phyloP scores from a whole-genome alignment of 2,329 filamentous ascomycete species.

The Claviceps sp. region DNA sequence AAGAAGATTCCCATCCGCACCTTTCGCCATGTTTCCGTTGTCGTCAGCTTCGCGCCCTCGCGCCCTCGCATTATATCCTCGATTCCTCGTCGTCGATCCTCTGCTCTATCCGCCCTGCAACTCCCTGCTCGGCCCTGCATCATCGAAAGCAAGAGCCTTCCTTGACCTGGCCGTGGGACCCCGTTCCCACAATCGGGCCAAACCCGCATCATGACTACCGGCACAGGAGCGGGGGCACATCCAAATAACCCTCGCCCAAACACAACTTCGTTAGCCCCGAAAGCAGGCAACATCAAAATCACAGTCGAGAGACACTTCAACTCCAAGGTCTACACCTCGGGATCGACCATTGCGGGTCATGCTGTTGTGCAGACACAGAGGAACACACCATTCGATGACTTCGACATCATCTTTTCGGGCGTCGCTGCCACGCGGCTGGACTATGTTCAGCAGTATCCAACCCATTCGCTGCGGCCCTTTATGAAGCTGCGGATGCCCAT shows the following conservation, averaged over 20 bases:
- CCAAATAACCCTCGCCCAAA: background rate
- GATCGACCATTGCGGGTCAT: constrained; percentile 35
- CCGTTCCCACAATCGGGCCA: background rate
- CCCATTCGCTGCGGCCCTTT: constrained; percentile 37
- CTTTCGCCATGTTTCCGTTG: background rate
- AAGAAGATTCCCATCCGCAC: constrained; percentile 7
- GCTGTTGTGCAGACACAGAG: constrained; percentile 31
- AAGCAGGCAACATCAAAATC: constrained; percentile 25
- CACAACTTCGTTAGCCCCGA: background rate
- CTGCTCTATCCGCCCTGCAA: background rate
- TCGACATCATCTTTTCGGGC: constrained; percentile 41
- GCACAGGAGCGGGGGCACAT: background rate
- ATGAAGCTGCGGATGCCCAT: constrained; percentile 44
- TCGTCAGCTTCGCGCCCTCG: background rate
- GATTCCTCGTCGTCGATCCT: background rate
- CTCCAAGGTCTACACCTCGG: constrained; percentile 42
- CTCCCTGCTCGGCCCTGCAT: background rate
- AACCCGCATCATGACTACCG: constrained; percentile 1
- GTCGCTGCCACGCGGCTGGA: constrained; percentile 36
- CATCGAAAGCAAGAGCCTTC: background rate
- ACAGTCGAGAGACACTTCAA: constrained; percentile 38
- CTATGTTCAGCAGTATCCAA: constrained; percentile 32
- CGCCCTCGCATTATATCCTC: background rate
- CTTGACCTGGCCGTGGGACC: background rate
- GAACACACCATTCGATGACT: constrained; percentile 34